Conservation (phyloP, 768 basidiomycete species). For the Coprinopsis strossmayeri region DNA sequence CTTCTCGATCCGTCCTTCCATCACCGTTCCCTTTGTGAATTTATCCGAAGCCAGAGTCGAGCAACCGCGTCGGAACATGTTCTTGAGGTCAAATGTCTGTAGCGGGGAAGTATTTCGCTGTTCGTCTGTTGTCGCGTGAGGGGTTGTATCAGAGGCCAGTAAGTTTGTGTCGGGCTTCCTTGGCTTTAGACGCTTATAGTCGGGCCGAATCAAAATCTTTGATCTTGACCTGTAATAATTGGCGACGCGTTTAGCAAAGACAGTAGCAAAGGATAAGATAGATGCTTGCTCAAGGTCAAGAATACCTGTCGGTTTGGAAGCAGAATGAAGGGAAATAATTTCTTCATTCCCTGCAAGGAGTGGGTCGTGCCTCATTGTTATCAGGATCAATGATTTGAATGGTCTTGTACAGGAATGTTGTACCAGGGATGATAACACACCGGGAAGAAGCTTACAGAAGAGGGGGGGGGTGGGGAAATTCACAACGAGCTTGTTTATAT, state of each 20-base stretch:
- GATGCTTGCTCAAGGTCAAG: conserved; percentile 5
- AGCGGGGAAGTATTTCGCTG: too few species aligned
- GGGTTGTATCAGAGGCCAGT: neutral
- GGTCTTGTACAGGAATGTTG: too few species aligned
- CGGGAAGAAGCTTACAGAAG: too few species aligned
- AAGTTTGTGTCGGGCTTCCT: neutral
- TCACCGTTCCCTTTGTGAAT: neutral
- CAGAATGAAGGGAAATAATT: neutral
- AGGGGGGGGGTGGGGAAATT: too few species aligned
- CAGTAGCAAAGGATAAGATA: too few species aligned
- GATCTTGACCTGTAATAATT: neutral
- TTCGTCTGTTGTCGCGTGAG: neutral
- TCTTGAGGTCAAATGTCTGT: too few species aligned
- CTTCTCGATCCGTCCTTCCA: conserved; percentile 11
- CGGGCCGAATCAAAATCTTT: conserved; percentile 4
- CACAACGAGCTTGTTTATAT: too few species aligned
- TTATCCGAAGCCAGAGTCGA: neutral
- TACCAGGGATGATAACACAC: too few species aligned
- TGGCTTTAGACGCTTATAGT: neutral
- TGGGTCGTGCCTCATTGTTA: conserved; percentile 2
- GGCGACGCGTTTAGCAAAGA: too few species aligned
- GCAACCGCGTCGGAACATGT: too few species aligned
- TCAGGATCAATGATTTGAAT: neutral
- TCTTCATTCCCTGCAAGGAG: conserved; percentile 4
- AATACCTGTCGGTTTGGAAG: neutral